Percentiles rank a stretch among this genome's conserved stretches.
phyloP scores from a whole-genome alignment of 164 flowering plant genomes.

The Platanus orientalis region DNA sequence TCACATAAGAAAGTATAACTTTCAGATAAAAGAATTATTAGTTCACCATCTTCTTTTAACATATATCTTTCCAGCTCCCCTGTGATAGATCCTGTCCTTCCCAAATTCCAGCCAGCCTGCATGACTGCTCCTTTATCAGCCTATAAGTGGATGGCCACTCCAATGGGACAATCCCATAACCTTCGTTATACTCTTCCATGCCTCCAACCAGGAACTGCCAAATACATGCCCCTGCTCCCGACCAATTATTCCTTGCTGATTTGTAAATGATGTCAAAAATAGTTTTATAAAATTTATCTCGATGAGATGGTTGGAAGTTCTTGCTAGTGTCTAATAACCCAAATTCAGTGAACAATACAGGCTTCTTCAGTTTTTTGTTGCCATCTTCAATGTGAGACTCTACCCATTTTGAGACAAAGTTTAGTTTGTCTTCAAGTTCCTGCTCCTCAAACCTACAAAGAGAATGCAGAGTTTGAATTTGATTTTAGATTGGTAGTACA shows the following conservation, averaged over 20 bases:
- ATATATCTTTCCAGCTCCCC: slow-evolving; percentile 30
- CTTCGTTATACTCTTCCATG: slow-evolving; percentile 81
- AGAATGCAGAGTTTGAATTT: neutral
- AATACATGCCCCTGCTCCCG: slow-evolving; percentile 78
- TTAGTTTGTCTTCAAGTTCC: slow-evolving; percentile 49
- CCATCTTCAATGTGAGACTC: slow-evolving; percentile 83
- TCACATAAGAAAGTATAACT: neutral
- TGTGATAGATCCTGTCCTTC: slow-evolving; percentile 20
- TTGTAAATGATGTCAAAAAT: slow-evolving; percentile 54
- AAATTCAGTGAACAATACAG: slow-evolving; percentile 74
- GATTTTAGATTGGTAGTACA: neutral
- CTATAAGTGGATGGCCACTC: slow-evolving; percentile 42
- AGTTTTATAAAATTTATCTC: slow-evolving; percentile 50
- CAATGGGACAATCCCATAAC: slow-evolving; percentile 79
- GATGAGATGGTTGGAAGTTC: slow-evolving; percentile 48
- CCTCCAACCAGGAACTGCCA: slow-evolving; percentile 88
- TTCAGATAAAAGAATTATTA: neutral
- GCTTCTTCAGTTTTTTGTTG: slow-evolving; percentile 66
- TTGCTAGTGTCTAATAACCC: slow-evolving; percentile 61
- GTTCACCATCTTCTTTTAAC: slow-evolving; percentile 26
- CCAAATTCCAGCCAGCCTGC: slow-evolving; percentile 46
- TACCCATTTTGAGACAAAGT: slow-evolving; percentile 59
- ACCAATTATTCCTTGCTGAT: slow-evolving; percentile 54
- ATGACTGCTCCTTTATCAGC: slow-evolving; percentile 58
- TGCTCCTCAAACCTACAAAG: slow-evolving; percentile 42